Conservation (phyloP, 2,329 filamentous ascomycete genomes). For the Paracorniculantispora psalliotae region DNA sequence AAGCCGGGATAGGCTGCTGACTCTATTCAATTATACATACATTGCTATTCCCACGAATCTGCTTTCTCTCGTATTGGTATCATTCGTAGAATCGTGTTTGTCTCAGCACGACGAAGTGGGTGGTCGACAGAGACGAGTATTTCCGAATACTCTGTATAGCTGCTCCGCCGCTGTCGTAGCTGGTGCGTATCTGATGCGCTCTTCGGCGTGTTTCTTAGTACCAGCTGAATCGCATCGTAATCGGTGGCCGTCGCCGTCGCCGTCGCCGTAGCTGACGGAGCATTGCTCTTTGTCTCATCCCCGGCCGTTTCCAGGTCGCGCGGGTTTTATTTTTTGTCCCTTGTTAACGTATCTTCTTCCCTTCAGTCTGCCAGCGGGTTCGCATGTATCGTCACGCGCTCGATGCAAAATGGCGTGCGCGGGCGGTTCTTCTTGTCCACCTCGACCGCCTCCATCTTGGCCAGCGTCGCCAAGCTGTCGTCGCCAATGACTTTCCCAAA, state of each 20-base stretch:
- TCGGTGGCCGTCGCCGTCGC: too few species aligned
- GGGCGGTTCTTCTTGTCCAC: conserved; percentile 77
- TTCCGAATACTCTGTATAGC: too few species aligned
- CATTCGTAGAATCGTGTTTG: not conserved
- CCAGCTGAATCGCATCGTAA: too few species aligned
- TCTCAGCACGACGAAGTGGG: not conserved
- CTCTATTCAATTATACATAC: not conserved
- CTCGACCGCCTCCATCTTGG: conserved; percentile 64
- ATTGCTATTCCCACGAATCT: not conserved
- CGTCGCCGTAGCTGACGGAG: too few species aligned
- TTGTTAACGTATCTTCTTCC: not conserved
- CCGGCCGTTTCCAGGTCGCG: not conserved
- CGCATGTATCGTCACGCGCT: conserved; percentile 69
- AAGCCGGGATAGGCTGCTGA: not conserved
- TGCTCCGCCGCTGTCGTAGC: too few species aligned
- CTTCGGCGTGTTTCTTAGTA: too few species aligned
- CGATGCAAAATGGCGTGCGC: conserved; percentile 60
- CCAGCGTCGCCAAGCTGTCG: conserved; percentile 59
- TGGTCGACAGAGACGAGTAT: too few species aligned
- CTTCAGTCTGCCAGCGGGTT: conserved; percentile 64
- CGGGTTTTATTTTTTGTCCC: not conserved
- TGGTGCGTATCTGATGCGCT: too few species aligned
- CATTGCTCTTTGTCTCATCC: too few species aligned
- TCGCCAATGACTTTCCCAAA: conserved; percentile 71
- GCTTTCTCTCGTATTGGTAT: not conserved